Base-by-base conservation (phyloP, 257 asterid species). In the Anisodus tanguticus region DNA sequence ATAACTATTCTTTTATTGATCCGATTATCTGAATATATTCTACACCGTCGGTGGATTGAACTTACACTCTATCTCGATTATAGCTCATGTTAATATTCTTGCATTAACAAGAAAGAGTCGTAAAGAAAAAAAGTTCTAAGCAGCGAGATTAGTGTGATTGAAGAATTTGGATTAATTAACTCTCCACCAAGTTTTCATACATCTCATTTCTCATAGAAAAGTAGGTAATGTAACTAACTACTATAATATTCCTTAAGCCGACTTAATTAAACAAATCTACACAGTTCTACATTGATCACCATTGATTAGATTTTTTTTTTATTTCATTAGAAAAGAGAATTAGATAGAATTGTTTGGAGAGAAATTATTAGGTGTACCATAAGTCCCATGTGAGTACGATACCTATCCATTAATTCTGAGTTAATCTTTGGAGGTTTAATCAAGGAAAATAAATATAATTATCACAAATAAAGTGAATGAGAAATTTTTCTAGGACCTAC, bases 41-140 rank as follows among this genome's bases (percentile, higher is more conserved):
- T 0, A 37, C 1, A 0, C 15, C 0, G 12, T 37, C 8, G 17
- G 15, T 37, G 41, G 0, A 0, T 67, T 13, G 0, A 35, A 67
- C 10, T 0, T 67, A 37, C 37, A 35, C 6, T 37, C 45, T 3
- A 6, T 16, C 7, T 7, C 0, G 0, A 15, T 69, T 0, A 45
- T n/a, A 0, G 9, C 2, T 71, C 39, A 43, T 26, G 26, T 51
- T 51, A 49, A 0, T 76, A 51, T 26, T 76, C 47, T 9, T 51
- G 47, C 10, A 15, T 19, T 76, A 22, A 51, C 26, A 0, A 12
- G 63, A 26, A 62, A 51, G 15, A 22, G 15, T 2, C 81, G 15
- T 51, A 47, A 22, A 72, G 43, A 31, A 2, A 51, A 67, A 49
- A 76, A 0, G 41, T 13, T 47, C 47, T 26, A 26, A 74, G 2